Conservation (phyloP, 2,329 filamentous ascomycete genomes). For the Fusarium globosum region DNA sequence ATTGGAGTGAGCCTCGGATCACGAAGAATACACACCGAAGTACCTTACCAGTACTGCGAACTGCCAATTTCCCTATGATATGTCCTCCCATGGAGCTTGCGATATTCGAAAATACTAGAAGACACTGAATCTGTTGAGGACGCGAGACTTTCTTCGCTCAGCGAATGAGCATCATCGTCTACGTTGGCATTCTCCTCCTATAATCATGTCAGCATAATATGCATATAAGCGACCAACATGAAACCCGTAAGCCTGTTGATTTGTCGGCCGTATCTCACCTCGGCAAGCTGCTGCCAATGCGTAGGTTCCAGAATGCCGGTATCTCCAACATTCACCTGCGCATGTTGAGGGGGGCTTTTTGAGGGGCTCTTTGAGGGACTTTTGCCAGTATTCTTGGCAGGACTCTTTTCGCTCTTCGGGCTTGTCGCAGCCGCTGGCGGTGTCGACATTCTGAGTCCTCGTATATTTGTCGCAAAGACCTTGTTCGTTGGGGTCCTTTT, state of each 20-base stretch:
- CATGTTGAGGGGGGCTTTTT: slow-evolving; percentile 10
- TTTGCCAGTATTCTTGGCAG: neutral
- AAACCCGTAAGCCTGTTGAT: neutral
- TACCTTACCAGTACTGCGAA: slow-evolving; percentile 17
- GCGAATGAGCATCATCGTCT: slow-evolving; percentile 3
- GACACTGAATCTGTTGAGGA: slow-evolving; percentile 10
- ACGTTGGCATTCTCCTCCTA: neutral
- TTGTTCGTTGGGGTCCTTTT: neutral
- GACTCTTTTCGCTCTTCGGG: slow-evolving; percentile 5
- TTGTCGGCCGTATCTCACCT: neutral
- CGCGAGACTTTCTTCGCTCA: neutral
- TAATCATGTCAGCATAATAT: neutral
- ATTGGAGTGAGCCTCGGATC: neutral
- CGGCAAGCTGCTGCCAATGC: slow-evolving; percentile 21
- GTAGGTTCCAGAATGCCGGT: slow-evolving; percentile 2
- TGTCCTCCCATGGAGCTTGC: slow-evolving; percentile 17
- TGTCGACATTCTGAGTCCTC: slow-evolving; percentile 2
- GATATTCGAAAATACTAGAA: slow-evolving; percentile 19
- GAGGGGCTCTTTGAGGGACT: slow-evolving; percentile 5
- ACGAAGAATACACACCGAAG: accelerated
- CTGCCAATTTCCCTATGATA: slow-evolving; percentile 16
- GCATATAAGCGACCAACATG: neutral
- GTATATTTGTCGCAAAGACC: neutral
- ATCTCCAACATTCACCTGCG: neutral
- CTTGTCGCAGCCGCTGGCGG: slow-evolving; percentile 14